Evolutionary conservation across 140 eudicot species (phyloP).

Genomic region (Senecio squalidus): DNA sequence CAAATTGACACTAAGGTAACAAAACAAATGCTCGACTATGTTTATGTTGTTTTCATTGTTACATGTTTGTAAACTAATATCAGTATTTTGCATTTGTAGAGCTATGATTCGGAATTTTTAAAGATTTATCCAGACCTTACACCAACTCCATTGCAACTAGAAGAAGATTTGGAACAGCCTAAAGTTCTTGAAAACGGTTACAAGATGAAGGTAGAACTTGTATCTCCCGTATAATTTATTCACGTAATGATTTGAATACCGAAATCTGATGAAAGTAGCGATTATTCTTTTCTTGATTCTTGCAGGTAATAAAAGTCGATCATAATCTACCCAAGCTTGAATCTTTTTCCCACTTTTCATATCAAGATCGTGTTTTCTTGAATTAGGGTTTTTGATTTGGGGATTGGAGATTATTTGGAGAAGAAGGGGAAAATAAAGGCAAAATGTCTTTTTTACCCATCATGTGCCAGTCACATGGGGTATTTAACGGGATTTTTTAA

Average conservation of each 20-base stretch:
- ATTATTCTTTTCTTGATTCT: background rate
- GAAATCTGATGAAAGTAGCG: background rate
- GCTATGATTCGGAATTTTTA: slow-evolving; percentile 70
- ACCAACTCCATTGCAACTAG: slow-evolving; percentile 85
- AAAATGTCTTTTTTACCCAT: too few relatives aligned
- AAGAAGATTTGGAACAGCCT: slow-evolving; percentile 95
- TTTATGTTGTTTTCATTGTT: background rate
- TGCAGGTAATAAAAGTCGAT: slow-evolving; percentile 79
- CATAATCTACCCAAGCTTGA: too few relatives aligned
- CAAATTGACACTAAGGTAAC: too few relatives aligned
- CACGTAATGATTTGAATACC: background rate
- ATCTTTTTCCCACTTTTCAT: too few relatives aligned
- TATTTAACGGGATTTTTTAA: too few relatives aligned
- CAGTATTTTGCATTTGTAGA: slow-evolving; percentile 32
- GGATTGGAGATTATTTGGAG: too few relatives aligned
- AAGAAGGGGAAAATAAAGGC: too few relatives aligned
- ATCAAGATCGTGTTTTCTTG: too few relatives aligned
- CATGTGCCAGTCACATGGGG: too few relatives aligned
- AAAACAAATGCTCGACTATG: too few relatives aligned
- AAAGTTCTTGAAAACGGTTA: slow-evolving; percentile 97
- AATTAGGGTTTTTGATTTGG: too few relatives aligned
- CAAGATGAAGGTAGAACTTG: slow-evolving; percentile 70
- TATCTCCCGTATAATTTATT: background rate
- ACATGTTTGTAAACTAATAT: background rate
- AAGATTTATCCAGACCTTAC: slow-evolving; percentile 62